A percentile compares a stretch with the other conserved stretches of the same genome.
Conservation (phyloP, 2,329 filamentous ascomycete genomes). For the Ophiostoma tasmaniense region DNA sequence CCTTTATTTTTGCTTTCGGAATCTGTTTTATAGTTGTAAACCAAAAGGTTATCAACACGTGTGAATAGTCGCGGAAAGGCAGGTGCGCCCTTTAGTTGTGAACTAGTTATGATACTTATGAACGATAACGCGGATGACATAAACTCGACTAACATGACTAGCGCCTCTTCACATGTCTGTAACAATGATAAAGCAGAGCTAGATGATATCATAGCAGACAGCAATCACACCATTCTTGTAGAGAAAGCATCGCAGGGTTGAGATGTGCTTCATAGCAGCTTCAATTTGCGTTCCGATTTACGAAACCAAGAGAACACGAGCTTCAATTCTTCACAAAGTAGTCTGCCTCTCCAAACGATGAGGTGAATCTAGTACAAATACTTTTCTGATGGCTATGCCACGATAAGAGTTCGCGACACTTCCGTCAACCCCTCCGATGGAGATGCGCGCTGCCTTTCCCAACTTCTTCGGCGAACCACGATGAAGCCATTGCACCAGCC, state of each 20-base stretch:
- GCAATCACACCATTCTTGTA: slow-evolving; percentile 4
- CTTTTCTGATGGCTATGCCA: background rate
- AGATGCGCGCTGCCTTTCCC: background rate
- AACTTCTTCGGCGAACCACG: background rate
- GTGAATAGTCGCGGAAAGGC: background rate
- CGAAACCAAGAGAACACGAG: background rate
- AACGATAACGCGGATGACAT: background rate
- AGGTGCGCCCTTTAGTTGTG: background rate
- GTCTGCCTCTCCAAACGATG: background rate
- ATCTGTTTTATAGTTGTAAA: background rate
- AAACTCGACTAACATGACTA: background rate
- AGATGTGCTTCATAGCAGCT: background rate
- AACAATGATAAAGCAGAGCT: background rate
- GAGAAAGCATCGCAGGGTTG: background rate
- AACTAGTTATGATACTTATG: background rate
- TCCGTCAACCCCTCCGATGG: background rate
- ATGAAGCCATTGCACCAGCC: background rate
- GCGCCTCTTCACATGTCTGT: background rate
- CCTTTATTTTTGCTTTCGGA: background rate
- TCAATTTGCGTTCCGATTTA: background rate
- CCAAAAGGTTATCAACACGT: background rate
- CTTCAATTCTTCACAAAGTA: background rate
- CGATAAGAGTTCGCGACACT: background rate
- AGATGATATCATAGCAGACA: slow-evolving; percentile 2
- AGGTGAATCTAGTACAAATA: background rate